A percentile compares a stretch with the other conserved stretches of the same genome.
phyloP scores from a whole-genome alignment of 2,329 filamentous ascomycete species.

The Sphaerulina vaccinii region DNA sequence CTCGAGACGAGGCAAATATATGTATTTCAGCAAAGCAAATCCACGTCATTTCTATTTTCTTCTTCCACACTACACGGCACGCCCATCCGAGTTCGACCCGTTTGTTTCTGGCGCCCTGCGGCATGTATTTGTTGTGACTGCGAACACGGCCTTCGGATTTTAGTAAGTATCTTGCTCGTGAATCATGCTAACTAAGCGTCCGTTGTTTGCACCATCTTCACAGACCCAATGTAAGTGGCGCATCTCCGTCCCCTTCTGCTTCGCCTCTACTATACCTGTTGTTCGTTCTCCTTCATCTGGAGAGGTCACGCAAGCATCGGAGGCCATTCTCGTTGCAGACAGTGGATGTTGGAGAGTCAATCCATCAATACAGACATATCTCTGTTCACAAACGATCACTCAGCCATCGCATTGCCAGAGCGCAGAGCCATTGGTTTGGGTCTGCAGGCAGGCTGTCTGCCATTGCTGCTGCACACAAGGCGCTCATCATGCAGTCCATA shows the following conservation, averaged over 20 bases:
- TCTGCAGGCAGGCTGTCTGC: no score
- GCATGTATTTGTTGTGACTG: neutral
- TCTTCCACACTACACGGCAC: neutral
- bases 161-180: neutral
- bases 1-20: no score
- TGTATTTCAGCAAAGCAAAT: no score
- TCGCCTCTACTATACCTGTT: neutral
- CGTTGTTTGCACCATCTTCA: neutral
- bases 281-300: neutral
- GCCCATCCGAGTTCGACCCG: neutral
- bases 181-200: neutral
- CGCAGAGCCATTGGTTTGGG: no score
- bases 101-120: neutral
- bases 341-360: no score
- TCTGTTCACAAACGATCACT: no score
- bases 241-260: neutral
- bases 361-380: no score
- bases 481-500: slow-evolving; percentile 23
- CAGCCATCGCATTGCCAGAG: no score
- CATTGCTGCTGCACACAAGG: no score
- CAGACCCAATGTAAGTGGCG: slow-evolving; percentile 3
- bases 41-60: neutral
- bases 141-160: neutral
- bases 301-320: no score
- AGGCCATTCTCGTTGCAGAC: no score